Evolutionary conservation across 257 asterid genomes (phyloP).

Genomic region (Capsicum pubescens): DNA sequence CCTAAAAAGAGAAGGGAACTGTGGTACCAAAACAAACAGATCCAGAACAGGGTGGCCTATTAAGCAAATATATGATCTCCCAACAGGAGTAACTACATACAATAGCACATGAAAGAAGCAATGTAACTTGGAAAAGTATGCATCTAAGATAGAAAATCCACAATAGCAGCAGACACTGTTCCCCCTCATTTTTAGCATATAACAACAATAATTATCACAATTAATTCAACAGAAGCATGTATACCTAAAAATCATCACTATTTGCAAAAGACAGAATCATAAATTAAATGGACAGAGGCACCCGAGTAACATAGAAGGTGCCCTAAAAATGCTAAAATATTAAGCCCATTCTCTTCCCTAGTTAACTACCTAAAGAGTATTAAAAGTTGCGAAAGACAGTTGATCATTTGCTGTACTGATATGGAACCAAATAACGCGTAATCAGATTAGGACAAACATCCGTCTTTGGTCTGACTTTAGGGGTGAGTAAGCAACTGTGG

Average conservation of each 20-base stretch:
- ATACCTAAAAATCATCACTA: not conserved
- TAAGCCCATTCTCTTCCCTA: not conserved
- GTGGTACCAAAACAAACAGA: not conserved
- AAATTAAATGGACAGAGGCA: not conserved
- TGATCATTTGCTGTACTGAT: not conserved
- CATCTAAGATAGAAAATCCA: not conserved
- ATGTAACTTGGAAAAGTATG: not conserved
- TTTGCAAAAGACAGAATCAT: not conserved
- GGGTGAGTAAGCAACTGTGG: not conserved
- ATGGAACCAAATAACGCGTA: not conserved
- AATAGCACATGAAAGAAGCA: slow-evolving; percentile 9
- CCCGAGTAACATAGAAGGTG: not conserved
- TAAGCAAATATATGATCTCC: not conserved
- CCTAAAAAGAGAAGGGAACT: not conserved
- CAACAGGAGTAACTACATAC: not conserved
- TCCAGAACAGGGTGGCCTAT: not conserved
- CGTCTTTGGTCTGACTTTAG: not conserved
- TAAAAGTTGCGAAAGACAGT: not conserved
- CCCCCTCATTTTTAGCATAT: not conserved
- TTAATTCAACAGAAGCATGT: not conserved
- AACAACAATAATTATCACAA: not conserved
- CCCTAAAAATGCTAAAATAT: not conserved
- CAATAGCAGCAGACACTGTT: not conserved
- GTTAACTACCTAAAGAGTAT: slow-evolving; percentile 17
- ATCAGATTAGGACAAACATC: slow-evolving; percentile 19